Conservation (phyloP, 257 asterid genomes). For the Nicotiana noctiflora region DNA sequence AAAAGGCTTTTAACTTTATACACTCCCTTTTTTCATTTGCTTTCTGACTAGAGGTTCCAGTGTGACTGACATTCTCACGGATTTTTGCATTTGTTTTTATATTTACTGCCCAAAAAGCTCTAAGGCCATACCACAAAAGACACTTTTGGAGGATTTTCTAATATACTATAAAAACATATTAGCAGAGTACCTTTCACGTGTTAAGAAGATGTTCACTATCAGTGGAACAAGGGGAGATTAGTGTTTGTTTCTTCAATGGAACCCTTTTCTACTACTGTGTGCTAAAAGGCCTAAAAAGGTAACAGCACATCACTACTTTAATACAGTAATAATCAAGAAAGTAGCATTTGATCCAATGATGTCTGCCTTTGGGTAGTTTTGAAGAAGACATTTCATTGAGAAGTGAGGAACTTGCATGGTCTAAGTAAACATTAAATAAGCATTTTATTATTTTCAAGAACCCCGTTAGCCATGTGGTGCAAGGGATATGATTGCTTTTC, state of each 20-base stretch:
- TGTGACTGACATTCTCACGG: constrained; percentile 12
- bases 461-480: too few relatives aligned
- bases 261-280: too few relatives aligned
- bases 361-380: constrained; percentile 46
- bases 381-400: constrained; percentile 14
- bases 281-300: too few relatives aligned
- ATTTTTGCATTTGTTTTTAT: neutral
- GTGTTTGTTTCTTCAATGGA: neutral
- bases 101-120: constrained; percentile 5
- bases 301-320: neutral
- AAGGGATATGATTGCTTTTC: too few relatives aligned
- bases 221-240: constrained; percentile 2
- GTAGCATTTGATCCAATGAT: constrained; percentile 52
- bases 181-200: neutral
- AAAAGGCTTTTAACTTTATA: constrained; percentile 14
- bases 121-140: constrained; percentile 1
- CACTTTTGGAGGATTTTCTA: neutral
- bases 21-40: neutral
- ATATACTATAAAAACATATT: neutral
- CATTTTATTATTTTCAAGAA: too few relatives aligned
- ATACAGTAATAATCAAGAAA: neutral
- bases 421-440: neutral
- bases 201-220: neutral
- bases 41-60: neutral
- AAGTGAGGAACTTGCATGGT: constrained; percentile 18